These are phyloP conservation scores for Piromyces sp. DNA, from an alignment of 192 early-diverging fungal species.

Conservation along the genomic window DNA sequence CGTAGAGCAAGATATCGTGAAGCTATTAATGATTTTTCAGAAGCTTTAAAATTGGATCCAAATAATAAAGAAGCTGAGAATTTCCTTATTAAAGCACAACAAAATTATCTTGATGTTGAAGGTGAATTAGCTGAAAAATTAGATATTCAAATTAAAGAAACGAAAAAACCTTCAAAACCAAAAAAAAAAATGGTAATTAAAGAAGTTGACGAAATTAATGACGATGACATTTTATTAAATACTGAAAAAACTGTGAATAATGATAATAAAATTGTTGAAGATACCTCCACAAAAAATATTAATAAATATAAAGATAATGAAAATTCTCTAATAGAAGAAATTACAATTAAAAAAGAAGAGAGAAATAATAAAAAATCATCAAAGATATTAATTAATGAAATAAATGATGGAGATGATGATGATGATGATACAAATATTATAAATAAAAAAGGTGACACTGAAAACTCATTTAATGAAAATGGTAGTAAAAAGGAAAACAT, in stretches of 20 bases:
- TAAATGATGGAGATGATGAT: background rate
- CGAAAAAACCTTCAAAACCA: background rate
- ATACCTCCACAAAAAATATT: background rate
- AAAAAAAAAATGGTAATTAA: background rate
- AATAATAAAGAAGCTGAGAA: background rate
- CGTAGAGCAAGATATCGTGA: background rate
- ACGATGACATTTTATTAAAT: background rate
- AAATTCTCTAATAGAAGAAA: background rate
- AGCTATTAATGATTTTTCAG: background rate
- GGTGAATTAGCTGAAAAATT: background rate
- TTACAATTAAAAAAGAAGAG: no score
- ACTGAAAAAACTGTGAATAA: background rate
- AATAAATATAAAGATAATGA: background rate
- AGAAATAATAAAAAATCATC: no score
- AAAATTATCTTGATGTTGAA: background rate
- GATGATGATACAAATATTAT: background rate
- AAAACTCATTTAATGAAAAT: background rate
- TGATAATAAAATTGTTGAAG: background rate
- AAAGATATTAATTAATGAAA: no score
- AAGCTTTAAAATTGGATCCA: background rate
- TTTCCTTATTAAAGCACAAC: background rate
- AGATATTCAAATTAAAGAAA: background rate
- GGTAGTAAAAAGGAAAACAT: background rate
- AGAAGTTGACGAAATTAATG: background rate
- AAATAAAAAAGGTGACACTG: background rate